Evolutionary conservation across 1,284 basidiomycete genomes (phyloP).

Genomic region (Cutaneotrichosporon cutaneum): DNA sequence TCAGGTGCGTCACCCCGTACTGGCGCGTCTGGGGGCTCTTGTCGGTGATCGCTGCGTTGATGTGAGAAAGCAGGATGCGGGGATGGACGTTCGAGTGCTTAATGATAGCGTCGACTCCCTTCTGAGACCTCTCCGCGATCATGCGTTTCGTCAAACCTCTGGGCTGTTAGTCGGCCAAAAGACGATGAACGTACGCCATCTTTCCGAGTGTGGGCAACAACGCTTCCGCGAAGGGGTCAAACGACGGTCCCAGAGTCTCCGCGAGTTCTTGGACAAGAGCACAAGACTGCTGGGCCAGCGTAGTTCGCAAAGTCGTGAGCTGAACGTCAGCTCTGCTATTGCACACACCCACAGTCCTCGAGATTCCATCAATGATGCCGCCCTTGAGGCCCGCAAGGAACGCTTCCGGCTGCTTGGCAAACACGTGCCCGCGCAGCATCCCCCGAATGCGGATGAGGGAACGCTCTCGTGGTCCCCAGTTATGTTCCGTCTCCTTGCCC

Average conservation of each 20-base stretch:
- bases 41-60: conserved; percentile 75
- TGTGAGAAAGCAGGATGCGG: conserved; percentile 66
- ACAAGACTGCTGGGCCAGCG: conserved; percentile 78
- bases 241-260: conserved; percentile 63
- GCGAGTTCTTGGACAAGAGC: conserved; percentile 76
- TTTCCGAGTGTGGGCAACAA: conserved; percentile 73
- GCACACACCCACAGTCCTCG: conserved; percentile 70
- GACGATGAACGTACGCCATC: conserved; percentile 60
- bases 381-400: conserved; percentile 74
- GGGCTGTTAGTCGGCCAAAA: not conserved
- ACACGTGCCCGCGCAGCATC: conserved; percentile 83
- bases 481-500: conserved; percentile 96
- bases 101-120: conserved; percentile 67
- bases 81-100: conserved; percentile 68
- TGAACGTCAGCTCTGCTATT: conserved; percentile 45
- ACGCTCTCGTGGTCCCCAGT: conserved; percentile 84
- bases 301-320: conserved; percentile 87
- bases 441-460: conserved; percentile 78
- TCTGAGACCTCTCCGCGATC: conserved; percentile 80
- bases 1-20: conserved; percentile 66
- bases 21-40: conserved; percentile 80
- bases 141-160: conserved; percentile 87
- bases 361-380: conserved; percentile 73
- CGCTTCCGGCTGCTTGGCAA: conserved; percentile 67
- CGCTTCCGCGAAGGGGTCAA: conserved; percentile 75